Evolutionary conservation across 2,329 filamentous ascomycete genomes (phyloP), one percentile per base, ranked within the genome.

Genomic region (Verticillium isaacii): DNA sequence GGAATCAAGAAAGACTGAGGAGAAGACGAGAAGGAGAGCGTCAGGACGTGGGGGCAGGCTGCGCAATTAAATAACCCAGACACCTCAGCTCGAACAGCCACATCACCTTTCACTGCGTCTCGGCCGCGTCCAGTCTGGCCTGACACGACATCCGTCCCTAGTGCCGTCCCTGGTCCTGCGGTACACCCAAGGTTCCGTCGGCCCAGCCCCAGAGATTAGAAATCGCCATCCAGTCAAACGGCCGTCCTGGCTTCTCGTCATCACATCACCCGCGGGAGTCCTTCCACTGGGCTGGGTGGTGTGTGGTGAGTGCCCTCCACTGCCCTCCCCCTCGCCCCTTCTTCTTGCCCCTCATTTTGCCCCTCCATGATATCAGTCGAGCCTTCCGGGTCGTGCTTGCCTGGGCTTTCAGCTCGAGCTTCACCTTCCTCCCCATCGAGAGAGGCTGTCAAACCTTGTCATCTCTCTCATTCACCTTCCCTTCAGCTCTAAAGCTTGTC

Each of bases 11-110:
- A 32, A 55, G 55, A 29, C 23, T 57, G 37, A 32, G 32, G 36
- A 37, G 52, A 19, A 29, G 32, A 50, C 32, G 14, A 52, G 32
- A 36, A 54, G 9, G 39, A 60, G 9, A 36, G 57, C 34, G 59
- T 54, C 15, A 34, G 25, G 54, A 32, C 54, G 34, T 17, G 59
- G 37, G 59, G 52, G 29, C 17, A 32, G 50, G 34, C 36, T 60
- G 59, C 52, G 59, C 55, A 60, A 60, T 60, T 57, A 60, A 60
- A 60, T 56, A 57, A 56, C 52, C 41, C 58, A 34, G 17, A 36
- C 36, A 32, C 55, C 15, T 36, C 32, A 19, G 17, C 32, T 17
- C 19, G 55, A 14, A 50, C 37, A 58, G 45, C 39, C 23, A 58
- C 23, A 29, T 50, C 25, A 32, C 32, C 57, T 50, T 52, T 52